Conservation (phyloP, 176 grass and related monocot species). For the Carex parvula region DNA sequence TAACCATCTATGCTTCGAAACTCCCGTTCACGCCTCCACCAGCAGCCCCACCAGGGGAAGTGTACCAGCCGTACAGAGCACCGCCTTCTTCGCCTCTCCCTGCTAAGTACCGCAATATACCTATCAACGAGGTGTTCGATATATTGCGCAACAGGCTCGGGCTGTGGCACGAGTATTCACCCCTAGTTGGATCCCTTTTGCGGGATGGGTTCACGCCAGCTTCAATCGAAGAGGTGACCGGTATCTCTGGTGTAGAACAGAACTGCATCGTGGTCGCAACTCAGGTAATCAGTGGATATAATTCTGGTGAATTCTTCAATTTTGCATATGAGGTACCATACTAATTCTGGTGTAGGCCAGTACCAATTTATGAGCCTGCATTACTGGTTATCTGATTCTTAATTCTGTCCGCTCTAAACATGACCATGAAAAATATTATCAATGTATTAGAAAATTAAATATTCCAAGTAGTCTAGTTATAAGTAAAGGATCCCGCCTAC, state of each 20-base stretch:
- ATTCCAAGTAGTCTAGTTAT: neutral
- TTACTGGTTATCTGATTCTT: neutral
- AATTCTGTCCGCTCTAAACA: neutral
- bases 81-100: slow-evolving; percentile 56
- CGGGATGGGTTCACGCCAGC: slow-evolving; percentile 66
- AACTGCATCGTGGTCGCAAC: slow-evolving; percentile 59
- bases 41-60: slow-evolving; percentile 33
- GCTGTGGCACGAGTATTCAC: slow-evolving; percentile 75
- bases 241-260: slow-evolving; percentile 75
- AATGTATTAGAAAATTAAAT: neutral
- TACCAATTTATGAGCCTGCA: neutral
- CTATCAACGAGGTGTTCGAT: slow-evolving; percentile 42
- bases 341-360: neutral
- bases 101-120: slow-evolving; percentile 36
- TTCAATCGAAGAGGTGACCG: slow-evolving; percentile 75
- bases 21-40: slow-evolving; percentile 53
- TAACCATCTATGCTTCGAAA: slow-evolving; percentile 21
- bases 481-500: neutral
- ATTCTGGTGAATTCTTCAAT: neutral
- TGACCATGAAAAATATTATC: neutral
- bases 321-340: neutral
- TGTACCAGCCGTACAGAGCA: slow-evolving; percentile 79
- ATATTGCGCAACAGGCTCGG: slow-evolving; percentile 67
- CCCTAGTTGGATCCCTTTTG: slow-evolving; percentile 56
- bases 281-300: slow-evolving; percentile 25